Evolutionary conservation across 1,284 basidiomycete genomes (phyloP), one percentile per base, ranked within the genome.

Genomic region (Hymenochaete sp.): DNA sequence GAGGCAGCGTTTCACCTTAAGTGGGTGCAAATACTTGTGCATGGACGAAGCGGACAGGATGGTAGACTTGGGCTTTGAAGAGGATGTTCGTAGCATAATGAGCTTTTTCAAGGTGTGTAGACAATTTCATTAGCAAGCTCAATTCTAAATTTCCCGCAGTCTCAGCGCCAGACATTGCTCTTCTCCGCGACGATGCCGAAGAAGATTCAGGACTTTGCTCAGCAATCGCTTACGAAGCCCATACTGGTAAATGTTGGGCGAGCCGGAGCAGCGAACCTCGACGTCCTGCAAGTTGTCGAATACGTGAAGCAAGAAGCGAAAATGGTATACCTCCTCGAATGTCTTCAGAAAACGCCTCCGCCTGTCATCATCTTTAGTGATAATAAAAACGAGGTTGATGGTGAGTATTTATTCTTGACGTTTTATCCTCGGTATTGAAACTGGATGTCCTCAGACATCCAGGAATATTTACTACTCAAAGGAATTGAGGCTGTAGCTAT

Each of bases 21-120:
- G 91, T 49, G 85, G 84, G 55, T 93, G 90, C 78, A 90, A 88
- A 66, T 98, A 84, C 62, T 68, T 98, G 3, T 98, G 93, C 60
- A 91, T 99, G 80, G 96, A 99, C 66, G 96, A 99, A 66, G 96
- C 96, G 0, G 96, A 98, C 66, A 73, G 96, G 42, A 98, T 99
- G 96, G 95, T 99, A 53, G 96, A 98, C 59, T 75, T 98, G 63
- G 96, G 95, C 0, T 99, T 99, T 57, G 96, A 98, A 63, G 96
- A 98, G 47, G 95, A 98, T 57, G 93, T 99, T 22, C 75, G 95
- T 48, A 95, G 93, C 59, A 96, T 99, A 57, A 97, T 98, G 91
- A 92, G 86, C 55, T 97, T 91, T 63, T 98, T 98, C 74, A 93
- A 88, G 69, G 89, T 88, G 49, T 40, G 72, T 57, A 38, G 32